Base-by-base conservation (phyloP, 345 rosid species). In the Populus alba region DNA sequence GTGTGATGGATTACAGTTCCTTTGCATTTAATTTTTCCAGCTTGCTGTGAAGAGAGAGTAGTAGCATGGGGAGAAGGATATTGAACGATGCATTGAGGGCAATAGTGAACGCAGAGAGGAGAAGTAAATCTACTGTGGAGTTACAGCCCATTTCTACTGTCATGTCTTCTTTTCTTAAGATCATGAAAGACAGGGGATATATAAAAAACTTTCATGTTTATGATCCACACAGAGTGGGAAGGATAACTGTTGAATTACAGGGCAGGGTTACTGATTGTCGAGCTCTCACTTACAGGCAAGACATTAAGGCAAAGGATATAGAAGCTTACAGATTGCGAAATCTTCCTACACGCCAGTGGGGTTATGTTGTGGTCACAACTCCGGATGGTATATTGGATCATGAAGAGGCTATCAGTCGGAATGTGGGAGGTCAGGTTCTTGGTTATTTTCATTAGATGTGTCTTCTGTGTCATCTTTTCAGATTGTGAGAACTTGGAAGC, bases 341-440 rank as follows among this genome's bases (percentile, higher is more conserved):
- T 47, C 99, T 96, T 80, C 99, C 99, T 23, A 92, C 98, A 12
- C 91, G 72, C 47, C 98, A 96, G 97, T 96, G 97, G 96, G 98
- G 98, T 82, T 96, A 90, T 83, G 92, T 96, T 67, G 95, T 92
- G 27, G 81, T 96, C 71, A 90, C 98, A 67, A 92, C 99, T 75
- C 97, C 97, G 1, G 95, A 94, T 57, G 99, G 97, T 66, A 85
- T 96, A 81, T 83, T 96, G 93, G 99, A 96, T 77, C 98, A 96
- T 79, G 98, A 96, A 83, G 95, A 91, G 75, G 99, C 99, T 51
- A 82, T 85, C 20, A 87, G 68, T 72, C 84, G 89, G 72, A 94
- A 96, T 65, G 94, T 88, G 10, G 98, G 97, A 70, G 99, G 97
- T 81, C 97, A 91, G 70, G 94, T 96, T 81, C 91, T 94, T 80